phyloP scores from a whole-genome alignment of 2,329 filamentous ascomycete genomes.

The Fusarium sarcochroum region DNA sequence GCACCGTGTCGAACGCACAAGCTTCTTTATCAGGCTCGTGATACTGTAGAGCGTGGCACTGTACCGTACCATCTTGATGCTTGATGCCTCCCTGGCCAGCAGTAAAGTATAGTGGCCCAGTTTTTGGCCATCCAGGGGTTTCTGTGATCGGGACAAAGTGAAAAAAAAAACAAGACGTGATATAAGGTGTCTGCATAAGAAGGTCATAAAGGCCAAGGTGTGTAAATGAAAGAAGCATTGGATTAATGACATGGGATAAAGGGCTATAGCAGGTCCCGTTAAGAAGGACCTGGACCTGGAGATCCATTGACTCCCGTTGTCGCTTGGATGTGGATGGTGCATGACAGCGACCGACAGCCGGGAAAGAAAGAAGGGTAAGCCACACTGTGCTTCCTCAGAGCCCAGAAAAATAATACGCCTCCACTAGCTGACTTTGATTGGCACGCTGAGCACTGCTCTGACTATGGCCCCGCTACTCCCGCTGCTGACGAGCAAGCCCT shows the following conservation, averaged over 20 bases:
- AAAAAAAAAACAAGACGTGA: constrained; percentile 8
- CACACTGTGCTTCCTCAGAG: constrained; percentile 36
- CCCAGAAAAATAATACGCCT: constrained; percentile 12
- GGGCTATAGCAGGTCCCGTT: constrained; percentile 31
- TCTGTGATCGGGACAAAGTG: constrained; percentile 27
- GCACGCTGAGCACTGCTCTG: constrained; percentile 19
- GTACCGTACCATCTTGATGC: constrained; percentile 21
- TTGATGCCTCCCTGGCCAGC: constrained; percentile 37
- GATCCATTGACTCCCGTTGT: constrained; percentile 24
- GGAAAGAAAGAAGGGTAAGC: constrained; percentile 1
- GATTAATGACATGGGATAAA: constrained; percentile 38
- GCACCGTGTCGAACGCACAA: constrained; percentile 25
- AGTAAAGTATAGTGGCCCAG: constrained; percentile 36
- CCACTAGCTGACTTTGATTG: constrained; percentile 30
- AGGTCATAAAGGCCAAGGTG: constrained; percentile 9
- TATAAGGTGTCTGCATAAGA: constrained; percentile 13
- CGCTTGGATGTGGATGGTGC: constrained; percentile 12
- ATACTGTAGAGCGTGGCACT: constrained; percentile 28
- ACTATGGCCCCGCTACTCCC: constrained; percentile 35
- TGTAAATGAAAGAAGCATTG: constrained; percentile 20
- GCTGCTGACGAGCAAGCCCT: constrained; percentile 37
- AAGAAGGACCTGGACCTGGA: constrained; percentile 17
- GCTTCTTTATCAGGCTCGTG: constrained; percentile 33
- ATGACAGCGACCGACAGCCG: constrained; percentile 3
- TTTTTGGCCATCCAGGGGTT: constrained; percentile 38